Evolutionary conservation across 2,329 filamentous ascomycete species (phyloP).

Genomic region (Epichloe festucae): DNA sequence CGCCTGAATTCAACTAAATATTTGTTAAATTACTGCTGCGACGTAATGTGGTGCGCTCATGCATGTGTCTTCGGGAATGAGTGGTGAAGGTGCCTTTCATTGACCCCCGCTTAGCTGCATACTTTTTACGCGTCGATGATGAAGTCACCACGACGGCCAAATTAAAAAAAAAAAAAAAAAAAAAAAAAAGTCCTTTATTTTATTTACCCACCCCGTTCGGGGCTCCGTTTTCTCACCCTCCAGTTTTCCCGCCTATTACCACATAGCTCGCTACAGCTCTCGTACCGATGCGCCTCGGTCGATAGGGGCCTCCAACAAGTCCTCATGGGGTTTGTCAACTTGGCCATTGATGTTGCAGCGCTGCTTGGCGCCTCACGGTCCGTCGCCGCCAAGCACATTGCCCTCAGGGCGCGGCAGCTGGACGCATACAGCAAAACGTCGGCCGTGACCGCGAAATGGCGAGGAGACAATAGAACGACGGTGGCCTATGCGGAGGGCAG

Average conservation of each 20-base stretch:
- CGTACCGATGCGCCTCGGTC: slow-evolving; percentile 13
- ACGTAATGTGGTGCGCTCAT: not conserved
- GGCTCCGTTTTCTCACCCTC: no score
- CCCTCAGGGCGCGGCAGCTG: slow-evolving; percentile 41
- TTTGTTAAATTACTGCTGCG: not conserved
- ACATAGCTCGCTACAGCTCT: not conserved
- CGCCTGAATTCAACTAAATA: not conserved
- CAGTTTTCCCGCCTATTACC: not conserved
- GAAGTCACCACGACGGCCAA: not conserved
- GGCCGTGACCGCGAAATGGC: slow-evolving; percentile 26
- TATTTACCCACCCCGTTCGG: not conserved
- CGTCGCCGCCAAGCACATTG: slow-evolving; percentile 50
- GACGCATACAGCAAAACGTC: slow-evolving; percentile 36
- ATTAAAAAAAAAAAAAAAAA: not conserved
- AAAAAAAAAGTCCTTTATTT: not conserved
- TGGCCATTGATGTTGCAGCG: slow-evolving; percentile 54
- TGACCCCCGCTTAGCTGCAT: slow-evolving; percentile 2
- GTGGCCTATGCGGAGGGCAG: not conserved
- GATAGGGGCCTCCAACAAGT: slow-evolving; percentile 13
- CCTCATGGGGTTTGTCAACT: slow-evolving; percentile 49
- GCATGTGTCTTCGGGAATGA: not conserved
- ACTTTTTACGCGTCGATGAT: not conserved
- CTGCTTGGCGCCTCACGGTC: slow-evolving; percentile 57
- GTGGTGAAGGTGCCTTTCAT: not conserved
- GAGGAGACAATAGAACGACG: slow-evolving; percentile 9